Evolutionary conservation across 352 stramenopile genomes (phyloP).

Genomic region (Phytophthora brassicae): DNA sequence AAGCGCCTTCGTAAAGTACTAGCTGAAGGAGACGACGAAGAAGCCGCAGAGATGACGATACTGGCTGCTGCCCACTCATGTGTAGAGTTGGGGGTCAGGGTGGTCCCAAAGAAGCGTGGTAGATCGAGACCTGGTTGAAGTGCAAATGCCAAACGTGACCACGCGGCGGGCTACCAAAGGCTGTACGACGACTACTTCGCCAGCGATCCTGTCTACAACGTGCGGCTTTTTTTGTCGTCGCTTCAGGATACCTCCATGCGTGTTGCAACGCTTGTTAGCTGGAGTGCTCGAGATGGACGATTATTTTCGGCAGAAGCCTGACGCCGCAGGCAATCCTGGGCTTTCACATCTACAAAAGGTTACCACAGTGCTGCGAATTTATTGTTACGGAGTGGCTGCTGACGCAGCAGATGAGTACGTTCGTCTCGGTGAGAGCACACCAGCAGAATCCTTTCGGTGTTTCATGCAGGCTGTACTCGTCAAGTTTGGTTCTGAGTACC

Average conservation of each 20-base stretch:
- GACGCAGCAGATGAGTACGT: slow-evolving; percentile 22
- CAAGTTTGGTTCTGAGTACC: slow-evolving; percentile 18
- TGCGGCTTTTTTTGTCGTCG: neutral
- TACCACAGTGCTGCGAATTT: slow-evolving; percentile 18
- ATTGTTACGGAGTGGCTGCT: slow-evolving; percentile 13
- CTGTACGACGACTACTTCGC: neutral
- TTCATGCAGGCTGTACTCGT: slow-evolving; percentile 11
- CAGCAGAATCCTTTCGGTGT: neutral
- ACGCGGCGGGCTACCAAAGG: neutral
- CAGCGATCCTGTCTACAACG: neutral
- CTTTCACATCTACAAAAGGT: slow-evolving; percentile 16
- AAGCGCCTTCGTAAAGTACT: neutral
- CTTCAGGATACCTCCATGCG: neutral
- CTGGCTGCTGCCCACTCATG: neutral
- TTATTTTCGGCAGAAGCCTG: neutral
- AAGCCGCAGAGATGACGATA: neutral
- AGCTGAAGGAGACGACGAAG: slow-evolving; percentile 1
- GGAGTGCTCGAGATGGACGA: neutral
- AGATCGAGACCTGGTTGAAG: neutral
- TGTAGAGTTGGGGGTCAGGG: neutral
- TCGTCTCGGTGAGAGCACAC: slow-evolving; percentile 6
- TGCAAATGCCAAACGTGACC: neutral
- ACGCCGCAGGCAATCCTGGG: neutral
- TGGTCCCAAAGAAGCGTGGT: neutral
- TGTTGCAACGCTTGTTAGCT: neutral